phyloP scores from a whole-genome alignment of 192 early-diverging fungal species.

The Pilaira anomala region DNA sequence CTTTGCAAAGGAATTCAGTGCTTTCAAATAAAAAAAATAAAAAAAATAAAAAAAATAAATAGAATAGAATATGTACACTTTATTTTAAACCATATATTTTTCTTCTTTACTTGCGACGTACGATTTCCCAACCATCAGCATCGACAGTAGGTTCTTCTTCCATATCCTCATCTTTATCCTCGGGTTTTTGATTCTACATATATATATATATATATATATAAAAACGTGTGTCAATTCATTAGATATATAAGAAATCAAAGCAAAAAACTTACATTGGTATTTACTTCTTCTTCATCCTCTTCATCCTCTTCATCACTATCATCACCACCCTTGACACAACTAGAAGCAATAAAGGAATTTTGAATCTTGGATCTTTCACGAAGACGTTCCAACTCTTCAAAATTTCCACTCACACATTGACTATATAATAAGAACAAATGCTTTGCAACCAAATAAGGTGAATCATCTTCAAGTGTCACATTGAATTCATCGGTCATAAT shows the following conservation, averaged over 20 bases:
- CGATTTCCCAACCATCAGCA: constrained; percentile 25
- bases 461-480: constrained; percentile 53
- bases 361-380: constrained; percentile 23
- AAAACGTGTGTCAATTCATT: neutral
- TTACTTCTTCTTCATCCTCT: constrained; percentile 16
- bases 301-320: constrained; percentile 36
- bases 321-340: constrained; percentile 26
- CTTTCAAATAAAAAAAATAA: constrained; percentile 2
- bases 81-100: neutral
- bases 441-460: constrained; percentile 51
- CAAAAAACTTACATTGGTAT: constrained; percentile 4
- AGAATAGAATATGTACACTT: neutral
- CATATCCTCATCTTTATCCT: constrained; percentile 16
- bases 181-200: neutral
- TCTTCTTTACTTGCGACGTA: constrained; percentile 10
- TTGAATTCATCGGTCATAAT: constrained; percentile 59
- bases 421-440: constrained; percentile 40
- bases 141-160: constrained; percentile 9
- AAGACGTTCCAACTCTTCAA: constrained; percentile 28
- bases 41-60: neutral
- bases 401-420: constrained; percentile 46
- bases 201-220: neutral
- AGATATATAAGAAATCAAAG: neutral
- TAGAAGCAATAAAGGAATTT: constrained; percentile 8
- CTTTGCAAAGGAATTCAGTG: constrained; percentile 17